Evolutionary conservation across 257 asterid genomes (phyloP), one percentile per base, ranked within the genome.

Genomic region (Schizonepeta tenuifolia): DNA sequence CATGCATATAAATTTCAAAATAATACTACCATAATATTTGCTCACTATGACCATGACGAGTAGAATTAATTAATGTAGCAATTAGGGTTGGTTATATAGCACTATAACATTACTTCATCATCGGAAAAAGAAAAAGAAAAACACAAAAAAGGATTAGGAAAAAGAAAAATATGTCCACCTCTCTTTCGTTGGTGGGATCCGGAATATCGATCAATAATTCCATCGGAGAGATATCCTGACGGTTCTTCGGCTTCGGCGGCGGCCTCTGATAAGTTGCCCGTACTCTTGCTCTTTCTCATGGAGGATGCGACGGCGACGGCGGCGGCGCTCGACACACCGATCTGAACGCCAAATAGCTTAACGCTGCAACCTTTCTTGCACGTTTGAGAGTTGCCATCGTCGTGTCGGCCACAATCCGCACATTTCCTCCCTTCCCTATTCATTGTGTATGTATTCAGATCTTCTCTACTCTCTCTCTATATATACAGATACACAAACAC

Each of bases 341-440:
- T 88, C 55, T 79, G 82, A 4, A 85, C 92, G 3, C 92, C 92
- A 56, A 88, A 88, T n/a, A 88, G 68, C 81, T 61, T 86, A 64
- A 86, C 69, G 4, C 67, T 55, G 75, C 75, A 73, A 17, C 77
- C 74, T 7, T 72, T 76, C 18, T 28, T 20, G 73, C 83, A 81
- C 56, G 83, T 64, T 60, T 31, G 36, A 31, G 36, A 4, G 36
- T 31, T 31, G 7, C 7, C 36, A 31, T 31, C 36, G 36, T 31
- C 36, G 36, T 31, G 7, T 31, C 5, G 36, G 1, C 5, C 36
- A 31, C 36, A 78, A 64, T 82, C 79, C 1, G 75, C 73, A 54
- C 88, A 77, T 40, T 79, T 77, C 43, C 74, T 69, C 35, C 6
- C 44, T 13, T 41, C 1, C 24, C 8, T 31, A 51, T 51, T 53